phyloP scores from a whole-genome alignment of 2,329 filamentous ascomycete genomes.

The Leptographium wingfieldii region DNA sequence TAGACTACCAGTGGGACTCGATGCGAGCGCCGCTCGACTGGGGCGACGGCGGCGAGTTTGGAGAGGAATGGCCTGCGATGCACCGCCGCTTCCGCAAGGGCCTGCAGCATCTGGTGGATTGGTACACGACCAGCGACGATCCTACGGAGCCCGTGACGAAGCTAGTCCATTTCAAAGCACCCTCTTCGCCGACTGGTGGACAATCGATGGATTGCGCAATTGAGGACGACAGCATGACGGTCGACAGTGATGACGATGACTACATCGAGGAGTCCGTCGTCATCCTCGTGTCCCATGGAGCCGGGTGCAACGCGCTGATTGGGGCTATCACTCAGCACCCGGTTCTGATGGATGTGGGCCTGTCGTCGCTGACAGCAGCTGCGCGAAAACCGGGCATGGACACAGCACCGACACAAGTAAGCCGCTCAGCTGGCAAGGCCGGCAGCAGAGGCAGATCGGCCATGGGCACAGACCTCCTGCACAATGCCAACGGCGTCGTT shows the following conservation, averaged over 20 bases:
- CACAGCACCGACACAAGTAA: constrained; percentile 15
- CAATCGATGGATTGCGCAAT: constrained; percentile 21
- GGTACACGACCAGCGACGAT: constrained; percentile 53
- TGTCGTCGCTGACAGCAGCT: constrained; percentile 87
- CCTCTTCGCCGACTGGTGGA: constrained; percentile 2
- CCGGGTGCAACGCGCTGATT: constrained; percentile 90
- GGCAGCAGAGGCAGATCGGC: background rate
- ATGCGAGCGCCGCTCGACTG: constrained; percentile 66
- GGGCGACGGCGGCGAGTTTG: constrained; percentile 77
- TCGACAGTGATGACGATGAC: constrained; percentile 26
- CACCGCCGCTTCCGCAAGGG: constrained; percentile 78
- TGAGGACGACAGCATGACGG: constrained; percentile 8
- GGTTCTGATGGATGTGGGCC: constrained; percentile 77
- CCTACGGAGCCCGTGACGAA: constrained; percentile 39
- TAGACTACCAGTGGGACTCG: constrained; percentile 97
- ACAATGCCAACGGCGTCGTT: constrained; percentile 20
- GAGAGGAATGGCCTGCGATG: constrained; percentile 94
- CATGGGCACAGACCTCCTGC: background rate
- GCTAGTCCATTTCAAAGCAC: constrained; percentile 16
- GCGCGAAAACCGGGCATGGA: constrained; percentile 40
- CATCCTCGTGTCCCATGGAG: constrained; percentile 83
- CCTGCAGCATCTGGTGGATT: constrained; percentile 65
- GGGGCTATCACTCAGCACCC: constrained; percentile 86
- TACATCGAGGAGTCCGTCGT: constrained; percentile 65
- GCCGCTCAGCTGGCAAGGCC: background rate